A percentile compares a stretch with the other conserved stretches of the same genome.
These are phyloP conservation scores for Celoporthe dispersa DNA, from an alignment of 2,329 filamentous ascomycete genomes.

Conservation along the genomic window DNA sequence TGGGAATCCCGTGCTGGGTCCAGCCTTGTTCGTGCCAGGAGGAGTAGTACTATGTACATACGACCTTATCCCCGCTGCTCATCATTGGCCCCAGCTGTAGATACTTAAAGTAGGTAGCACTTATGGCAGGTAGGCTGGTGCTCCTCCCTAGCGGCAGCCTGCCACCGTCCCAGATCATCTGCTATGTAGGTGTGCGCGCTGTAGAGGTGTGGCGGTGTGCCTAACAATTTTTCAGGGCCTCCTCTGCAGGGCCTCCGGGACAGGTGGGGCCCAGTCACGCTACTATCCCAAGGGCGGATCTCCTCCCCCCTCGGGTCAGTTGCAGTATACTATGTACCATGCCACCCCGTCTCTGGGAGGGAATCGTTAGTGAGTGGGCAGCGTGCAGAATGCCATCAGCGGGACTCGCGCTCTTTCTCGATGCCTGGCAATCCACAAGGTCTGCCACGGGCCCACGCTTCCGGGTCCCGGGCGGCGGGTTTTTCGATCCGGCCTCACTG, in stretches of 20 bases:
- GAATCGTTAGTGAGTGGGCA: not conserved
- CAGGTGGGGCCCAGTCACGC: not conserved
- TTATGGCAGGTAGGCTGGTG: not conserved
- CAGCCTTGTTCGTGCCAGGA: not conserved
- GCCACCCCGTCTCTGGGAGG: not conserved
- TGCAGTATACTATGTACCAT: not conserved
- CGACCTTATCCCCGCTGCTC: not conserved
- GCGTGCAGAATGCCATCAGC: slow-evolving; percentile 1
- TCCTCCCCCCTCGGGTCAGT: not conserved
- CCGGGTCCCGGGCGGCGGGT: not conserved
- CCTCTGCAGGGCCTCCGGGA: not conserved
- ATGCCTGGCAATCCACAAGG: not conserved
- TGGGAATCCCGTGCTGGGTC: not conserved
- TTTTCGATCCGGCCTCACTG: not conserved
- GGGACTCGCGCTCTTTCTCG: not conserved
- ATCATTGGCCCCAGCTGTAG: not conserved
- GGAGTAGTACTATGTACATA: slow-evolving; percentile 1
- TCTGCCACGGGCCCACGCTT: not conserved
- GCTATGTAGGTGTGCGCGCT: not conserved
- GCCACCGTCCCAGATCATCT: not conserved
- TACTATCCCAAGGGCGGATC: not conserved
- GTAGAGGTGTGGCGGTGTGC: slow-evolving; percentile 2
- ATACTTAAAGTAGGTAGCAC: not conserved
- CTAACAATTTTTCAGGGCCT: slow-evolving; percentile 7
- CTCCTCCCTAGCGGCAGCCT: not conserved